Conservation (phyloP, 2,329 filamentous ascomycete species). For the Monosporascus sp. region DNA sequence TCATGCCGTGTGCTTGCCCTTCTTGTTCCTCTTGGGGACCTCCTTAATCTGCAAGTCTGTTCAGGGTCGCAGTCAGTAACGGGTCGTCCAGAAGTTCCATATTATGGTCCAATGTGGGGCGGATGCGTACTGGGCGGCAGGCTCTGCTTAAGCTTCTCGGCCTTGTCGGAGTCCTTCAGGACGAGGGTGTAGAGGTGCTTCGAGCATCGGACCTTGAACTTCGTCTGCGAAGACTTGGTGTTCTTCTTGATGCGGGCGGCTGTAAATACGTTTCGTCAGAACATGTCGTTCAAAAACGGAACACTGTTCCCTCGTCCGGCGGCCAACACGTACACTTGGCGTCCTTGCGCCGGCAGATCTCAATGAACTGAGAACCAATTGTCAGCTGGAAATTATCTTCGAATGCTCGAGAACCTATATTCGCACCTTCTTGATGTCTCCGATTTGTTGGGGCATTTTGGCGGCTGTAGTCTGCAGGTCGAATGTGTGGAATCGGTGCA, state of each 20-base stretch:
- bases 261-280: constrained; percentile 35
- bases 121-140: constrained; percentile 82
- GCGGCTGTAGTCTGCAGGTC: constrained; percentile 32
- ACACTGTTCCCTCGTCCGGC: constrained; percentile 11
- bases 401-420: constrained; percentile 1
- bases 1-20: constrained; percentile 37
- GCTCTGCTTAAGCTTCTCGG: constrained; percentile 99
- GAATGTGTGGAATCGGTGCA: constrained; percentile 1
- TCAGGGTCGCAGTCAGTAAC: constrained; percentile 10
- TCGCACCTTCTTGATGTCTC: constrained; percentile 84
- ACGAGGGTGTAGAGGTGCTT: constrained; percentile 96
- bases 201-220: constrained; percentile 99
- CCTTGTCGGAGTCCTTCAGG: constrained; percentile 98
- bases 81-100: constrained; percentile 3
- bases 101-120: background rate
- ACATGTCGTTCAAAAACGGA: constrained; percentile 8
- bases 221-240: constrained; percentile 85
- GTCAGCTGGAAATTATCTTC: constrained; percentile 14
- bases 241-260: constrained; percentile 95
- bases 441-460: constrained; percentile 98
- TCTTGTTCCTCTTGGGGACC: constrained; percentile 50
- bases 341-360: constrained; percentile 99
- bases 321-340: constrained; percentile 78
- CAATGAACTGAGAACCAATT: constrained; percentile 74
- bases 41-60: constrained; percentile 49